A percentile compares a stretch with the other conserved stretches of the same genome.
phyloP scores from a whole-genome alignment of 495 filamentous ascomycete species.

The Pyronema omphalodes region DNA sequence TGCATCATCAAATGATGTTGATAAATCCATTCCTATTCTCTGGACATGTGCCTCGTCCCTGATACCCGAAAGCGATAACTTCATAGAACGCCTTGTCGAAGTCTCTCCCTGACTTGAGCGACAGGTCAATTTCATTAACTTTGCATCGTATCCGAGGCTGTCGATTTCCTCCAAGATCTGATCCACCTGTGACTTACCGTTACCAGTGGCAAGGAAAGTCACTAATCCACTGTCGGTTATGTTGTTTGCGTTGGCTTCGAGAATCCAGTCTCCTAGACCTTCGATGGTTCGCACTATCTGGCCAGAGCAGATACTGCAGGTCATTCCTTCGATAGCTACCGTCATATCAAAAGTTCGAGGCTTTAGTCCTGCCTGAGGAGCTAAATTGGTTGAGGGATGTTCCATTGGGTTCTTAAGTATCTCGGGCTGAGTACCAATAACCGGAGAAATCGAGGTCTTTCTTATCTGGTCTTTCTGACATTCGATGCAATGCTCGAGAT shows the following conservation, averaged over 20 bases:
- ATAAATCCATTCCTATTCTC: too few species aligned
- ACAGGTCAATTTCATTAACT: constrained; percentile 27
- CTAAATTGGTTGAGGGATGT: neutral
- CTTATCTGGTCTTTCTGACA: too few species aligned
- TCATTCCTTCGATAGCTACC: constrained; percentile 66
- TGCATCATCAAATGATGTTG: too few species aligned
- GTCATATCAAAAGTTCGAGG: constrained; percentile 37
- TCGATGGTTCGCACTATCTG: constrained; percentile 46
- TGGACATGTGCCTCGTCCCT: too few species aligned
- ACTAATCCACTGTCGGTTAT: constrained; percentile 54
- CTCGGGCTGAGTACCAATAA: neutral
- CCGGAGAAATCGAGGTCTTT: neutral
- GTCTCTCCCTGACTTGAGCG: too few species aligned
- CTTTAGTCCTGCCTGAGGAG: constrained; percentile 3
- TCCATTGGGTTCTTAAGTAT: neutral
- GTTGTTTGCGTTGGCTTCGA: constrained; percentile 46
- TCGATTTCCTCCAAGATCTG: constrained; percentile 1
- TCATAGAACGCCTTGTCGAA: too few species aligned
- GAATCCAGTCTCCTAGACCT: constrained; percentile 39
- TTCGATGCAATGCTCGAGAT: neutral
- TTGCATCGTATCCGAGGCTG: constrained; percentile 20
- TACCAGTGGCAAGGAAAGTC: constrained; percentile 36
- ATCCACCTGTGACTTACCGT: constrained; percentile 12
- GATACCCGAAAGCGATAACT: too few species aligned
- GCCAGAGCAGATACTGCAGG: constrained; percentile 64